These are phyloP conservation scores for Solanum chmielewskii DNA, from an alignment of 257 asterid genomes.

Conservation along the genomic window DNA sequence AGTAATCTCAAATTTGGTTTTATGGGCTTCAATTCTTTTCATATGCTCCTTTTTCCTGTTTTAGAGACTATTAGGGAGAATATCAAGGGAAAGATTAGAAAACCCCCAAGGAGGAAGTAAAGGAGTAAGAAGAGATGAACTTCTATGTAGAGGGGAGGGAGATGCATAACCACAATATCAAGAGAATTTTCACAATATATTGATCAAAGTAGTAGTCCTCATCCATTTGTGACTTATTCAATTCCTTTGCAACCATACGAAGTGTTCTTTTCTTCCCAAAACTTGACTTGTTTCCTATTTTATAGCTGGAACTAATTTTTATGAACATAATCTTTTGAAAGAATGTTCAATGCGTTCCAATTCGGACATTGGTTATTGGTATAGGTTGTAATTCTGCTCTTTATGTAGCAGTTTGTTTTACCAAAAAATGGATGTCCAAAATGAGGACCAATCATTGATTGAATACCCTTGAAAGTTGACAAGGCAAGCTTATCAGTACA, in stretches of 20 bases:
- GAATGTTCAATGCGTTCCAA: neutral
- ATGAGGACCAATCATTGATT: neutral
- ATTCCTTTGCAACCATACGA: neutral
- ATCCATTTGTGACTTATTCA: neutral
- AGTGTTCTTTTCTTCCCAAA: neutral
- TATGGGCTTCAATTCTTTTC: neutral
- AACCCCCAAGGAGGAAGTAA: neutral
- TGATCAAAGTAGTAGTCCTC: neutral
- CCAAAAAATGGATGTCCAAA: neutral
- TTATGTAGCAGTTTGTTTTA: neutral
- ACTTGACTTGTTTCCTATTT: neutral
- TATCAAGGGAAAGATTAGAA: neutral
- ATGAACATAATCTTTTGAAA: neutral
- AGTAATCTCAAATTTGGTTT: neutral
- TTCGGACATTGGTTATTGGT: neutral
- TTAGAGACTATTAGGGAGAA: neutral
- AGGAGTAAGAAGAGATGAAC: neutral
- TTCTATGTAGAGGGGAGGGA: neutral
- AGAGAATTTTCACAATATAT: neutral
- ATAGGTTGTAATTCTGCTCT: neutral
- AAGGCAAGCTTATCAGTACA: neutral
- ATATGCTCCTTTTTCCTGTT: neutral
- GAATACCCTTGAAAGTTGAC: neutral
- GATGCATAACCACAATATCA: neutral
- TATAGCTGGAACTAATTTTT: neutral